These are phyloP conservation scores for Tylopilus sp. DNA, from an alignment of 1,284 basidiomycete genomes.

Conservation along the genomic window DNA sequence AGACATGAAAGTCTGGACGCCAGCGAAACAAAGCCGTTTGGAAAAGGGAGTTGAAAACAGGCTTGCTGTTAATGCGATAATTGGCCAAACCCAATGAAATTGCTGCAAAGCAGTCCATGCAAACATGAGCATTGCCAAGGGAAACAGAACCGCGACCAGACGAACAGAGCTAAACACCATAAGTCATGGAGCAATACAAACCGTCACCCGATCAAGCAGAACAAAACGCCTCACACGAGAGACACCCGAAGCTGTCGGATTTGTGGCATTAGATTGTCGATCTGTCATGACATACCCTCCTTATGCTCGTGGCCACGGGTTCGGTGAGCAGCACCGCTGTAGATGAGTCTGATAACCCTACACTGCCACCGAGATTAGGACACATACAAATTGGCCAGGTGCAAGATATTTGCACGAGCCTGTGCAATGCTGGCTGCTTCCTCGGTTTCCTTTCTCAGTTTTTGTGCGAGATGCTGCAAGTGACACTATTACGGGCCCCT, in stretches of 20 bases:
- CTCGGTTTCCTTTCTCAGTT: slow-evolving; percentile 47
- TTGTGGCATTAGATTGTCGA: background rate
- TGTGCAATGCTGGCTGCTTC: slow-evolving; percentile 50
- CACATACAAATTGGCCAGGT: slow-evolving; percentile 64
- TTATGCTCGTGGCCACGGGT: slow-evolving; percentile 71
- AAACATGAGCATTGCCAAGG: too few relatives aligned
- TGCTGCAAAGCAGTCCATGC: too few relatives aligned
- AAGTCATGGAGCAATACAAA: background rate
- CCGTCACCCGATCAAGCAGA: slow-evolving; percentile 59
- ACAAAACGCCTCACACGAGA: slow-evolving; percentile 75
- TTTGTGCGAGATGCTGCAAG: slow-evolving; percentile 52
- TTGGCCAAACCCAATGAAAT: too few relatives aligned
- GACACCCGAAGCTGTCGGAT: slow-evolving; percentile 65
- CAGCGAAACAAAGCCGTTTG: too few relatives aligned
- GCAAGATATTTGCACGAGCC: slow-evolving; percentile 62
- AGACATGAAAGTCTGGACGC: too few relatives aligned
- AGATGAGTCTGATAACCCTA: too few relatives aligned
- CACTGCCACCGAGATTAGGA: background rate
- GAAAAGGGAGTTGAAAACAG: too few relatives aligned
- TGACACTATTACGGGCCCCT: too few relatives aligned
- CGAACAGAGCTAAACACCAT: slow-evolving; percentile 51
- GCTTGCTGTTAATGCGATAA: too few relatives aligned
- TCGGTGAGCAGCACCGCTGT: slow-evolving; percentile 66
- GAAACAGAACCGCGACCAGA: too few relatives aligned
- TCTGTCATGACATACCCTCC: slow-evolving; percentile 19